Base-by-base conservation (phyloP, 176 grass and related monocot species). In the Lolium perenne region DNA sequence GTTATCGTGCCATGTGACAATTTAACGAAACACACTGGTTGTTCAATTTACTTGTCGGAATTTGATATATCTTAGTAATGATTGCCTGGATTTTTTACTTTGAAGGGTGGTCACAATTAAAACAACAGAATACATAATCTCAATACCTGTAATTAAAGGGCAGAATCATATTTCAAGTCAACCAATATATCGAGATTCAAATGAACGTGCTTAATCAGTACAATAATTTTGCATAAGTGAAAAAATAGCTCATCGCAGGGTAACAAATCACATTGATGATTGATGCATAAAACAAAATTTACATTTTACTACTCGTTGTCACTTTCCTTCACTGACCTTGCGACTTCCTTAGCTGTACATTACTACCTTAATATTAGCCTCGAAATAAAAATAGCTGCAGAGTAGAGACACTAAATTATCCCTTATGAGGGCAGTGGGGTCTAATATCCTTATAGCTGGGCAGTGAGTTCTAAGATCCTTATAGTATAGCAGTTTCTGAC, bases 141-240 rank as follows among this genome's bases (percentile, higher is more conserved):
- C 11, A 77, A 40, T 82, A 67, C 18, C 26, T 29, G 10, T 26
- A 62, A 79, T 25, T 43, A 58, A 41, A 67, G 18, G 26, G 20
- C 17, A 41, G 13, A 63, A 63, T 29, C 64, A 43, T 57, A 87
- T 71, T 54, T 45, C 41, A 84, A 54, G 41, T 41, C 20, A 45
- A 72, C 26, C 83, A 62, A 53, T 84, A 25, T 63, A 78, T 53
- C 2, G 21, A 64, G 8, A 65, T 81, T 74, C 46, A 74, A 74
- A 26, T 47, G 10, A 0, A 71, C 21, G 18, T 12, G 10, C 68
- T 12, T 1, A 13, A 63, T 63, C 15, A 6, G 53, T 56, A 56
- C 35, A 86, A 21, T 21, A 61, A 7, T 17, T 80, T 80, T 38
- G 47, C 5, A 35, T 4, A 70, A 23, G 20, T 8, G 40, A 78